Base-by-base conservation (phyloP, 2,329 filamentous ascomycete genomes). In the Alternaria incomplexa region DNA sequence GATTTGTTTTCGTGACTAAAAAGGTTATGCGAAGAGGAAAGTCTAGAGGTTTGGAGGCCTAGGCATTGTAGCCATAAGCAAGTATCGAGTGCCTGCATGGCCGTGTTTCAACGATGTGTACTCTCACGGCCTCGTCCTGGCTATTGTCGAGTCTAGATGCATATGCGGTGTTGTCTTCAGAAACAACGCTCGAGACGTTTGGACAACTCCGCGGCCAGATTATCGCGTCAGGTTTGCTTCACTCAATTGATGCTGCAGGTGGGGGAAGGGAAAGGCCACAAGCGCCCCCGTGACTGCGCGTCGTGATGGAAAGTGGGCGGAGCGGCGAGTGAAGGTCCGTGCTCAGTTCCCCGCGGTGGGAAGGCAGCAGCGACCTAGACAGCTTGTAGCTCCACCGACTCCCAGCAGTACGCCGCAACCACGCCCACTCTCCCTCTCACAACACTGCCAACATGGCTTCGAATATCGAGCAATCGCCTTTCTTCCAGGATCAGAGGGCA, bases 401-500 rank as follows among this genome's bases (percentile, higher is more conserved):
- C 59, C 59, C 58, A 56, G 46, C 62, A 62, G 10, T 59, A 65
- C 65, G 64, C 60, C 66, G 59, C 56, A 48, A 61, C 60, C 63
- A 62, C 61, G 22, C 30, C 28, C 20, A n/a, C 28, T 23, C 28
- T 15, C 22, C 13, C 45, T 25, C 45, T 13, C 20, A 30, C 20
- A 54, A 36, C 26, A 53, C 60, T 56, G 36, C 67, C 61, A 66
- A 55, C 63, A 80, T 80, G 78, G 73, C 75, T 43, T 65, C 67
- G 1, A 77, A 67, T 62, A 58, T 74, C 47, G 79, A 80, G 67
- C 73, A 80, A 43, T 79, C 78, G 48, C 66, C 68, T 8, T 79
- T 77, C 67, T 81, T 81, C 54, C 72, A 72, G 56, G 70, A 75
- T 56, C 67, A 71, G 56, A 71, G 50, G 62, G 50, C 70, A 7